Evolutionary conservation across 2,329 filamentous ascomycete species (phyloP), one percentile per base, ranked within the genome.

Genomic region (Ustilaginoidea virens): DNA sequence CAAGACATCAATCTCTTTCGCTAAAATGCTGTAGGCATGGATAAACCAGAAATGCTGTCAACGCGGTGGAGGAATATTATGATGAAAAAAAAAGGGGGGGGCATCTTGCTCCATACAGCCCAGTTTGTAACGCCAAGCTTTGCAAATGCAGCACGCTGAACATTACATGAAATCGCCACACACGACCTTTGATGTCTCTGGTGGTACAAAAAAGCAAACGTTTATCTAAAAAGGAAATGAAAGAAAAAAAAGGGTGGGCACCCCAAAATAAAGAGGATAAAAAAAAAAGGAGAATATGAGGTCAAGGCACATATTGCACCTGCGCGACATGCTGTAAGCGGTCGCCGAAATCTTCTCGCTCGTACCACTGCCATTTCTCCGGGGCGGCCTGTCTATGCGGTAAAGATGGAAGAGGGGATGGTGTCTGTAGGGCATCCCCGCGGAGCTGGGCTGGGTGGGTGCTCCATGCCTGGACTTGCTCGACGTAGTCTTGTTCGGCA

Each of bases 331-430:
- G 37, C 9, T 37, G 33, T 27, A 36, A 38, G 21, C 36, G 40
- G 27, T 47, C 39, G 16, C 40, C 42, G 30, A 52, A 48, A 14
- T 49, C 48, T 30, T 55, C 51, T 22, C 41, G 45, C 32, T 45
- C 44, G 29, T 50, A 43, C 46, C 51, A 51, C 26, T 52, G 45
- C 52, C 52, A 52, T 5, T 40, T 43, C 8, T 43, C 41, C 17
- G 38, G 38, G 24, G 29, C 29, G 29, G 37, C 25, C 25, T 29
- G 14, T 30, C 31, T 24, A 23, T 27, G 27, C n/a, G n/a, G n/a
- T n/a, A n/a, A n/a, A n/a, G n/a, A n/a, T n/a, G n/a, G n/a, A n/a
- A n/a, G n/a, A n/a, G n/a, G n/a, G n/a, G n/a, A n/a, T n/a, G n/a
- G n/a, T n/a, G n/a, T n/a, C n/a, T n/a, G n/a, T n/a, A n/a, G n/a